These are phyloP conservation scores for Penicillium crystallinum DNA, from an alignment of 495 filamentous ascomycete genomes.

Conservation along the genomic window DNA sequence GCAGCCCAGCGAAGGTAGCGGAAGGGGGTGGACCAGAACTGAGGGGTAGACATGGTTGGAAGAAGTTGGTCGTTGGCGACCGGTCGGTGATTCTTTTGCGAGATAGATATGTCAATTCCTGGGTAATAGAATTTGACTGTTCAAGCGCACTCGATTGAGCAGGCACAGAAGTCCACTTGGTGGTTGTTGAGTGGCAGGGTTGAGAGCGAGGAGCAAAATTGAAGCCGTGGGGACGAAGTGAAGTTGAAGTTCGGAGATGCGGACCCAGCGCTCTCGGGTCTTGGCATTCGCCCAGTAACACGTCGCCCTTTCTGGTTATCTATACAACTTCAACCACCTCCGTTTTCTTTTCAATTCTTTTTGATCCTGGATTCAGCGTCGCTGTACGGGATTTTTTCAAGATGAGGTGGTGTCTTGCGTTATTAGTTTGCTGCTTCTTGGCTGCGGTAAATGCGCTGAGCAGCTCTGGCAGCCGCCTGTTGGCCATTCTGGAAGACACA, in stretches of 20 bases:
- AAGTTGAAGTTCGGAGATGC: constrained; percentile 35
- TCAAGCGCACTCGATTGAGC: constrained; percentile 2
- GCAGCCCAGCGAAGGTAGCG: constrained; percentile 83
- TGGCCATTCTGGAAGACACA: constrained; percentile 82
- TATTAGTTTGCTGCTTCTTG: constrained; percentile 59
- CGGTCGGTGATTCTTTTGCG: constrained; percentile 13
- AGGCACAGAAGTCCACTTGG: not conserved
- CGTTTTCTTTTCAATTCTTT: constrained; percentile 13
- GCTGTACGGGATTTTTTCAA: constrained; percentile 41
- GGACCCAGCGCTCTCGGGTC: constrained; percentile 29
- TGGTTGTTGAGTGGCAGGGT: constrained; percentile 7
- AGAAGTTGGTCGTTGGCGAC: constrained; percentile 14
- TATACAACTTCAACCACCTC: constrained; percentile 21
- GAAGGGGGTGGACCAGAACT: constrained; percentile 77
- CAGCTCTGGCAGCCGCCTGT: constrained; percentile 70
- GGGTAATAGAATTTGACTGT: not conserved
- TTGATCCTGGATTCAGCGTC: constrained; percentile 21
- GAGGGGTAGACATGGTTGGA: constrained; percentile 60
- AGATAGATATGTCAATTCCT: not conserved
- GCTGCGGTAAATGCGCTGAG: constrained; percentile 70
- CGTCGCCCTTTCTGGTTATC: constrained; percentile 40
- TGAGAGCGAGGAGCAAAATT: constrained; percentile 15
- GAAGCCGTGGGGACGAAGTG: constrained; percentile 24
- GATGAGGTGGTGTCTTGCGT: constrained; percentile 74
- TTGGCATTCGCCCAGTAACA: constrained; percentile 46